Evolutionary conservation across 2,329 filamentous ascomycete genomes (phyloP).

Genomic region (Corinectria fuckeliana): DNA sequence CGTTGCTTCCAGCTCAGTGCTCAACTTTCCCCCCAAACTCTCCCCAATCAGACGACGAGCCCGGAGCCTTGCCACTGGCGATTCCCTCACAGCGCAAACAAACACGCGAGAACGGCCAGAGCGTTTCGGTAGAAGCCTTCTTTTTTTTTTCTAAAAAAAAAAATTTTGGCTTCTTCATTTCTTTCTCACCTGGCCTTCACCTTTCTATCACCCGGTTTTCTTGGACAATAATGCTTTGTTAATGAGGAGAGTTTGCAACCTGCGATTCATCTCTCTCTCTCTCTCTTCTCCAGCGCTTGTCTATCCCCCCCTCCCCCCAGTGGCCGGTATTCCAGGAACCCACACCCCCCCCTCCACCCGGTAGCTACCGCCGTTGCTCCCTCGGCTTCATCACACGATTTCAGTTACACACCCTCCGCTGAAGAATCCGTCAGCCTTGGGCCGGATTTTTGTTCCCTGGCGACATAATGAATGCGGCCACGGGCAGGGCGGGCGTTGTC

Average conservation of each 20-base stretch:
- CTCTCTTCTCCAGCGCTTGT: constrained; percentile 1
- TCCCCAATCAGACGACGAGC: constrained; percentile 10
- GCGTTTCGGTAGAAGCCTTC: constrained; percentile 1
- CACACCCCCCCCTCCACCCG: constrained; percentile 37
- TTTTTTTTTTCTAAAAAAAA: no score
- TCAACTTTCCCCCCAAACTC: neutral
- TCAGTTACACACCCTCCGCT: constrained; percentile 43
- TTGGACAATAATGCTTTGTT: constrained; percentile 1
- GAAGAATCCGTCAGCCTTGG: constrained; percentile 36
- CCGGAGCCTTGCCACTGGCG: constrained; percentile 7
- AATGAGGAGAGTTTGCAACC: neutral
- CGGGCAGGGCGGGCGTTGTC: constrained; percentile 65
- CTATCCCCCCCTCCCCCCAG: no score
- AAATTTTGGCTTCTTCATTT: no score
- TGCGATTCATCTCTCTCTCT: constrained; percentile 2
- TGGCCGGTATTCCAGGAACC: constrained; percentile 31
- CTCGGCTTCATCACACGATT: constrained; percentile 44
- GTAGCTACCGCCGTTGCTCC: constrained; percentile 37
- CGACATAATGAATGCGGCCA: constrained; percentile 49
- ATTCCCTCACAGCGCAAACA: neutral
- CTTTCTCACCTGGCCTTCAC: constrained; percentile 3
- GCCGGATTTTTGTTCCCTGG: constrained; percentile 32
- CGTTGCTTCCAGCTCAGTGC: neutral
- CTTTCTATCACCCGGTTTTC: neutral
- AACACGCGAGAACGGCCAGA: neutral